phyloP scores from a whole-genome alignment of 1,284 basidiomycete species.

The Trichosporon sp. region DNA sequence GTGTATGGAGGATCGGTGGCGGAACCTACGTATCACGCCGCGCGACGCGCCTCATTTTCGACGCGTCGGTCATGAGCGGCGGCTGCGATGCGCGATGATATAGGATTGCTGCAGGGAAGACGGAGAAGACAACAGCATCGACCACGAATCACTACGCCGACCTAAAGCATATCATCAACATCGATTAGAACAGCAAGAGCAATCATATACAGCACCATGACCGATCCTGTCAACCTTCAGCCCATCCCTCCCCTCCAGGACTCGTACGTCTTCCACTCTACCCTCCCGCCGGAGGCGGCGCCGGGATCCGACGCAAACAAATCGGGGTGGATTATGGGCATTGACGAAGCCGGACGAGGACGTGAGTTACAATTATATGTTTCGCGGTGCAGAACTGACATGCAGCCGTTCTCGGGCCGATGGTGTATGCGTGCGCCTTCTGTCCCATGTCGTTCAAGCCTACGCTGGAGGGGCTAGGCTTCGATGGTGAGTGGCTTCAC shows the following conservation, averaged over 20 bases:
- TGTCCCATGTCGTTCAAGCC: constrained; percentile 75
- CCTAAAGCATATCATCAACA: too few relatives aligned
- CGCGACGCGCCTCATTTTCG: constrained; percentile 8
- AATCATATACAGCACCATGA: not conserved
- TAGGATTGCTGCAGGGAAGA: too few relatives aligned
- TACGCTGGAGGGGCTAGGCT: constrained; percentile 71
- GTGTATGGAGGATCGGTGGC: too few relatives aligned
- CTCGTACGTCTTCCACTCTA: constrained; percentile 79
- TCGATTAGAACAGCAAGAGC: not conserved
- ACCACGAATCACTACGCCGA: too few relatives aligned
- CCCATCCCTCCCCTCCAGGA: constrained; percentile 58
- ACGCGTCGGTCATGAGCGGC: not conserved
- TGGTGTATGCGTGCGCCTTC: constrained; percentile 93
- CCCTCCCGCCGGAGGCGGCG: constrained; percentile 55
- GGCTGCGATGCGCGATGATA: too few relatives aligned
- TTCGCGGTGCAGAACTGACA: constrained; percentile 13
- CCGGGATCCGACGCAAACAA: constrained; percentile 53
- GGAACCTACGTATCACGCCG: not conserved
- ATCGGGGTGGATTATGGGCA: constrained; percentile 66
- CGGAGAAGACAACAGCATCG: too few relatives aligned
- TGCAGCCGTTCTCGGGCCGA: constrained; percentile 52
- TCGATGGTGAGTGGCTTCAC: constrained; percentile 67
- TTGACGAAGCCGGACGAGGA: constrained; percentile 94
- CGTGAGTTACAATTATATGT: constrained; percentile 51
- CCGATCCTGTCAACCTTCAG: constrained; percentile 50